These are phyloP conservation scores for Cryptococcus deneoformans DNA, from an alignment of 1,284 basidiomycete species.

Conservation along the genomic window DNA sequence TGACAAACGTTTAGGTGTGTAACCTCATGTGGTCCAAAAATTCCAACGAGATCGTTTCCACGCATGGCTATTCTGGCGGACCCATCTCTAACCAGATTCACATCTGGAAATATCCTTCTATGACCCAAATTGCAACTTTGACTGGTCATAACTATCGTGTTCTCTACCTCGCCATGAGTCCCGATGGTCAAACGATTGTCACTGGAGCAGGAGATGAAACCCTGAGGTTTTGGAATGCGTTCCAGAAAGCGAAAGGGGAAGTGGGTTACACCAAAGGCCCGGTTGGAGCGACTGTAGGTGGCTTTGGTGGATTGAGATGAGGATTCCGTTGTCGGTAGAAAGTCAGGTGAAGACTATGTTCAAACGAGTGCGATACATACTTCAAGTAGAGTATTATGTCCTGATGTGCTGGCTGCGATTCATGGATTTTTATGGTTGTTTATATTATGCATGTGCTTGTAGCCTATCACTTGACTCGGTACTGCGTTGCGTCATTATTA, in stretches of 20 bases:
- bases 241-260: slow-evolving; percentile 59
- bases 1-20: slow-evolving; percentile 68
- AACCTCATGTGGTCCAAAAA: slow-evolving; percentile 96
- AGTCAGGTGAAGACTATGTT: too few species aligned
- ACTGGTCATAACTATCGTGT: slow-evolving; percentile 94
- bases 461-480: too few species aligned
- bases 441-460: too few species aligned
- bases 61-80: slow-evolving; percentile 93
- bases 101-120: slow-evolving; percentile 93
- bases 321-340: too few species aligned
- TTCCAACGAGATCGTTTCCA: slow-evolving; percentile 95
- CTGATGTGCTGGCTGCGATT: too few species aligned
- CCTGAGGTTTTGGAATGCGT: slow-evolving; percentile 93
- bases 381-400: too few species aligned
- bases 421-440: too few species aligned
- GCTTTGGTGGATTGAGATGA: slow-evolving; percentile 40
- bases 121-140: slow-evolving; percentile 90
- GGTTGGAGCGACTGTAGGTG: slow-evolving; percentile 18
- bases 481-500: too few species aligned
- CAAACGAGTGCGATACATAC: too few species aligned
- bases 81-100: slow-evolving; percentile 97
- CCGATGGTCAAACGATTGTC: slow-evolving; percentile 95
- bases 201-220: slow-evolving; percentile 99
- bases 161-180: slow-evolving; percentile 94
- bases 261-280: not conserved